Base-by-base conservation (phyloP, 768 basidiomycete species). In the Lentinula lateritia region DNA sequence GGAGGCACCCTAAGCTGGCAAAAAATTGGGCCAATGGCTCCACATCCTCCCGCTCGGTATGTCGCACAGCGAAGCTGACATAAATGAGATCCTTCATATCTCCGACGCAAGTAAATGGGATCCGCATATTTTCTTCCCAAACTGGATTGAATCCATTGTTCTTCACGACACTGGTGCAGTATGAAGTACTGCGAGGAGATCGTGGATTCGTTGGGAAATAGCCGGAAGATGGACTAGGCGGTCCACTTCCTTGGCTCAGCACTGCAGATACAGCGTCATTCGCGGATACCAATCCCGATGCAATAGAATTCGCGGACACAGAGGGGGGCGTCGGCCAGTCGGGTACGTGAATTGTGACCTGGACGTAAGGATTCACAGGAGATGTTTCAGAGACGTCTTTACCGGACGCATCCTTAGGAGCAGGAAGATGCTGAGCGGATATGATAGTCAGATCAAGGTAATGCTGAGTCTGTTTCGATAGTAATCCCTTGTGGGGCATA, bases 111-210 rank as follows among this genome's bases (percentile, higher is more conserved):
- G 86, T 84, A 67, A 95, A 95, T n/a, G 87, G 86, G 20, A 95
- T 72, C 18, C 74, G 72, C 28, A 95, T 73, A 42, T 71, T 70
- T 67, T 94, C 85, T 64, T 92, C 81, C 92, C 95, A 98, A 1
- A 84, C 75, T 0, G 96, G 96, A 72, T 97, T 97, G 77, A 96
- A 95, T 0, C 95, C 93, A 69, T 95, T 95, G 71, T 92, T 89
- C 73, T 84, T 86, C 60, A 95, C 84, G 0, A 81, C 76, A 20
- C 73, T 74, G 3, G 93, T 96, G 46, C 82, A 79, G 59, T 72
- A 71, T 6, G 80, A 78, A 20, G 86, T 71, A 5, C 81, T 78
- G 23, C 80, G 76, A 34, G 79, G 77, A 4, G 76, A 67, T 7
- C 20, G 38, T 5, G 23, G 20, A 41, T 7, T 41, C 5, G 71